These are phyloP conservation scores for Chondrostereum purpureum DNA, from an alignment of 1,284 basidiomycete genomes.

Conservation along the genomic window DNA sequence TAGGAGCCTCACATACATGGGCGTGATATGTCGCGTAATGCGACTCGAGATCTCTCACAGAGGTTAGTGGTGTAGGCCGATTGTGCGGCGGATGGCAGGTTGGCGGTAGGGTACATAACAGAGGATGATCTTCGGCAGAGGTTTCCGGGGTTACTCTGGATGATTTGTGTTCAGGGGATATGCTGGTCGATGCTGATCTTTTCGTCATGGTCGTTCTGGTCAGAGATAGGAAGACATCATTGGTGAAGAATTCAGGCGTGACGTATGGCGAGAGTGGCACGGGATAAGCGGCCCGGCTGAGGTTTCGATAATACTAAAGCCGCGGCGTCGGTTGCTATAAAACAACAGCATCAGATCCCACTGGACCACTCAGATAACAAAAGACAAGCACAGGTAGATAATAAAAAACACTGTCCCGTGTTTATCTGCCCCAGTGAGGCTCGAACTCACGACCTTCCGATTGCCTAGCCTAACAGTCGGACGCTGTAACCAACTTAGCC, in stretches of 20 bases:
- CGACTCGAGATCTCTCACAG: constrained; percentile 62
- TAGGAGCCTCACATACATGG: constrained; percentile 65
- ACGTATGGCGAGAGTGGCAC: too few relatives aligned
- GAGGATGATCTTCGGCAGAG: constrained; percentile 26
- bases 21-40: constrained; percentile 83
- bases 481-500: constrained; percentile 81
- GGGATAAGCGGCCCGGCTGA: too few relatives aligned
- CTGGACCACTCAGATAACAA: too few relatives aligned
- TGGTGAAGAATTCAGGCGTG: too few relatives aligned
- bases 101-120: constrained; percentile 74
- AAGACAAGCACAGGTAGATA: too few relatives aligned
- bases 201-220: background rate
- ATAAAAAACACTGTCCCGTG: too few relatives aligned
- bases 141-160: background rate
- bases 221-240: too few relatives aligned
- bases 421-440: constrained; percentile 69
- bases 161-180: background rate
- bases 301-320: too few relatives aligned
- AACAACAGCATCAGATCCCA: too few relatives aligned
- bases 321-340: too few relatives aligned
- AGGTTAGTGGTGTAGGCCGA: constrained; percentile 52
- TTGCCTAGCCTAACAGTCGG: constrained; percentile 75
- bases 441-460: constrained; percentile 76
- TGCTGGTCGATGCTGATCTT: background rate
- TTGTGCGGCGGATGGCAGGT: constrained; percentile 54